Conservation (phyloP, 2,329 filamentous ascomycete species). For the Didymellaceae sp. region DNA sequence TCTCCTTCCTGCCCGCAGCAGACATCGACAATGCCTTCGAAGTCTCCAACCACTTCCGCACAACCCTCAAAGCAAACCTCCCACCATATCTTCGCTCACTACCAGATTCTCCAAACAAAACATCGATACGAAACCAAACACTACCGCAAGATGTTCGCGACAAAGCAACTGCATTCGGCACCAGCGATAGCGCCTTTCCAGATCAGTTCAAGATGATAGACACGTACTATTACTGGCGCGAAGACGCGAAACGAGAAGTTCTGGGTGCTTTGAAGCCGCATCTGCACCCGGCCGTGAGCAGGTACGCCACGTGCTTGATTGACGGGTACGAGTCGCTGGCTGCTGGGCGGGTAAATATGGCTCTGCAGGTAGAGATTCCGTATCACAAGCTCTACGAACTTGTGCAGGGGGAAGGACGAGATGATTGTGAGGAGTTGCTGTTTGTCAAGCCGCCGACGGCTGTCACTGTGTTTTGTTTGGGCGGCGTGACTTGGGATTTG, state of each 20-base stretch:
- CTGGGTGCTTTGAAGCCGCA: slow-evolving; percentile 6
- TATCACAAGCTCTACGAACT: background rate
- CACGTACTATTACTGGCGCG: slow-evolving; percentile 21
- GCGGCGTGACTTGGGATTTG: slow-evolving; percentile 1
- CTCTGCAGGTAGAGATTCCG: slow-evolving; percentile 1
- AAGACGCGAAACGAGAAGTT: slow-evolving; percentile 10
- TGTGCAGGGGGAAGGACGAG: background rate
- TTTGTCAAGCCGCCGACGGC: background rate
- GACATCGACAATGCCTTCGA: slow-evolving; percentile 5
- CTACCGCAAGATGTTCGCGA: background rate
- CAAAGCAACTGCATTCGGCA: background rate
- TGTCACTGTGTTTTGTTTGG: slow-evolving; percentile 5
- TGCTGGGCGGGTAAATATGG: background rate
- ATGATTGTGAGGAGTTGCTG: background rate
- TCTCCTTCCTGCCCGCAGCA: slow-evolving; percentile 13
- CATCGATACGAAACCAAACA: background rate
- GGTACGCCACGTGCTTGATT: background rate
- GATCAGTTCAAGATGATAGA: slow-evolving; percentile 9
- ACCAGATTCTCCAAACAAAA: background rate
- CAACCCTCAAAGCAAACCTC: slow-evolving; percentile 14
- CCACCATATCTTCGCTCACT: slow-evolving; percentile 15
- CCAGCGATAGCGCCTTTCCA: background rate
- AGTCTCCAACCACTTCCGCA: slow-evolving; percentile 15
- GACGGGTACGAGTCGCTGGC: slow-evolving; percentile 4
- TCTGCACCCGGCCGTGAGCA: slow-evolving; percentile 14